Conservation (phyloP, 2,329 filamentous ascomycete species). For the Cladobotryum mycophilum region DNA sequence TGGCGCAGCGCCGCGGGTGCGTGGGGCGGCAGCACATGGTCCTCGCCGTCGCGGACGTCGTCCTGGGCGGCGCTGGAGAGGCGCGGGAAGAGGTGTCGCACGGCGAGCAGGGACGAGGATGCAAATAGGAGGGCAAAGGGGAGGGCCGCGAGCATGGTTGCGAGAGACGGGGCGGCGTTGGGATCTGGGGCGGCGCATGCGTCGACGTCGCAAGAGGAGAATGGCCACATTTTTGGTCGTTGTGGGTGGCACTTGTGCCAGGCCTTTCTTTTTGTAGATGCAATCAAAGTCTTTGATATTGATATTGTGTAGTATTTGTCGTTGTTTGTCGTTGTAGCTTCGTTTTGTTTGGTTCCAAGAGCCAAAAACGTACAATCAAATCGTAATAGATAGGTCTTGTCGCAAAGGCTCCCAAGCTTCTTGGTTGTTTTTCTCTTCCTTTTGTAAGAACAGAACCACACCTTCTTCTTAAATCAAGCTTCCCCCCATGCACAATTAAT, state of each 20-base stretch:
- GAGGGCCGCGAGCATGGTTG: conserved; percentile 52
- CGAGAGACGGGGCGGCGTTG: conserved; percentile 32
- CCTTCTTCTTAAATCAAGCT: too few relatives aligned
- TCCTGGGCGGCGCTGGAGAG: conserved; percentile 52
- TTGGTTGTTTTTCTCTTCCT: too few relatives aligned
- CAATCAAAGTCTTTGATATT: neutral
- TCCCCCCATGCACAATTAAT: too few relatives aligned
- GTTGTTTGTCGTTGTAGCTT: neutral
- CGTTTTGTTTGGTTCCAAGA: too few relatives aligned
- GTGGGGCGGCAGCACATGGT: conserved; percentile 55
- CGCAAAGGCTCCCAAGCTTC: too few relatives aligned
- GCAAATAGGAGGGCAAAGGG: conserved; percentile 69
- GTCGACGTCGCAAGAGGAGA: conserved; percentile 49
- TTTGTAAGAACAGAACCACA: too few relatives aligned
- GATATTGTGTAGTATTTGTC: neutral
- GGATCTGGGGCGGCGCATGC: conserved; percentile 45
- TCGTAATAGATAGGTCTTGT: too few relatives aligned
- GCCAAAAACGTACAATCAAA: too few relatives aligned
- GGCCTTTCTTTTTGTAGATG: neutral
- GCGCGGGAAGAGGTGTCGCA: conserved; percentile 65
- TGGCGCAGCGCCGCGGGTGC: conserved; percentile 54
- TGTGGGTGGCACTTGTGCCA: too few relatives aligned
- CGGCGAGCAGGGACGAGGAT: conserved; percentile 54
- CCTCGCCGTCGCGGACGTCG: conserved; percentile 46
- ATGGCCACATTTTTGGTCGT: conserved; percentile 32